A percentile compares a stretch with the other conserved stretches of the same genome.
Evolutionary conservation across 257 asterid species (phyloP).

Genomic region (Craterostigma plantagineum): DNA sequence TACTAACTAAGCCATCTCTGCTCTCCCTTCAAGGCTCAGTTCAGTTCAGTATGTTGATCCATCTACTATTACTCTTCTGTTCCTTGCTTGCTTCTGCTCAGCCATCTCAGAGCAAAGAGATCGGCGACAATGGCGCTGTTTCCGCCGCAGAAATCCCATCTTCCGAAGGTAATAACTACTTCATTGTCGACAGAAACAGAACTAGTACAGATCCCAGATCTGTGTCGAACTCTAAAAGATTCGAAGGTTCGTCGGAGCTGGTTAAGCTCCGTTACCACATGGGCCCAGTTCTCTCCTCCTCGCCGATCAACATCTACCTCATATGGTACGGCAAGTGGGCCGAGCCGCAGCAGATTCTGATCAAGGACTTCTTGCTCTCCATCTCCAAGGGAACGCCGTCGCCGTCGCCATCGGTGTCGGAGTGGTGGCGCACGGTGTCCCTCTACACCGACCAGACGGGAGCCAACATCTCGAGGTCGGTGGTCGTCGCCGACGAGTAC

Average conservation of each 20-base stretch:
- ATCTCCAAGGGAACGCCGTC: conserved; percentile 43
- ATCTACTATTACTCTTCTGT: too few relatives aligned
- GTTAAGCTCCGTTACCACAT: conserved; percentile 81
- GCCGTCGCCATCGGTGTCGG: conserved; percentile 72
- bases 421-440: conserved; percentile 79
- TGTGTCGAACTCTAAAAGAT: conserved; percentile 34
- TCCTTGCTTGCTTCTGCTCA: too few relatives aligned
- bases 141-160: too few relatives aligned
- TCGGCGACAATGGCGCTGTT: too few relatives aligned
- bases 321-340: conserved; percentile 83
- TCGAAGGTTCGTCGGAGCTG: conserved; percentile 67
- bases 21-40: too few relatives aligned
- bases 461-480: conserved; percentile 49
- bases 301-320: conserved; percentile 78
- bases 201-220: too few relatives aligned
- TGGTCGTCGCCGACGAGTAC: conserved; percentile 64
- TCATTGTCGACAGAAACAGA: too few relatives aligned
- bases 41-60: too few relatives aligned
- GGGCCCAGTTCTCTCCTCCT: conserved; percentile 87
- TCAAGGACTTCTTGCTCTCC: conserved; percentile 66
- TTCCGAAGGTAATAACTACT: too few relatives aligned
- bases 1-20: too few relatives aligned
- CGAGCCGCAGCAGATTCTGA: conserved; percentile 46
- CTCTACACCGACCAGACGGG: conserved; percentile 83
- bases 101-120: too few relatives aligned